Conservation (phyloP, 352 stramenopile genomes). For the Pythium guiyangense region DNA sequence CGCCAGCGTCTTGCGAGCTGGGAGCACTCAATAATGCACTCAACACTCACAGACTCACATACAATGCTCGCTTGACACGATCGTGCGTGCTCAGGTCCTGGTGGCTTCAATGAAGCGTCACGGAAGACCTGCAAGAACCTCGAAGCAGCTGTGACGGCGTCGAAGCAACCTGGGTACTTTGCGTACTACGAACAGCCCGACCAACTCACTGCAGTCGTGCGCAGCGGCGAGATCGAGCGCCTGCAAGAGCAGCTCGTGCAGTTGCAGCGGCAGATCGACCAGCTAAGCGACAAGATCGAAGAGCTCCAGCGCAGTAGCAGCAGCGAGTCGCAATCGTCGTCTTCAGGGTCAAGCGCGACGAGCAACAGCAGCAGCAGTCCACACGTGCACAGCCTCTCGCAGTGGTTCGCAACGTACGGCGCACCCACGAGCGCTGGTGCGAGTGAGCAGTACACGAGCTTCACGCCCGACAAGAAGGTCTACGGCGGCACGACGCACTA, state of each 20-base stretch:
- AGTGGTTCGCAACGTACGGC: conserved; percentile 73
- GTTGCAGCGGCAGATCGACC: conserved; percentile 70
- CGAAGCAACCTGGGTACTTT: conserved; percentile 72
- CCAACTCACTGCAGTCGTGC: conserved; percentile 42
- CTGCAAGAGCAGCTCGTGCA: conserved; percentile 54
- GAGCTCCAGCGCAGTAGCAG: conserved; percentile 4
- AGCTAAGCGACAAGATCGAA: conserved; percentile 51
- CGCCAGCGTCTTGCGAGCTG: no score
- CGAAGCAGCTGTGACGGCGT: conserved; percentile 67
- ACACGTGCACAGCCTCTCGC: conserved; percentile 54
- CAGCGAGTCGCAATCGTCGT: background rate
- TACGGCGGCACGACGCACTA: conserved; percentile 77
- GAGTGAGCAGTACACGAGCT: conserved; percentile 51
- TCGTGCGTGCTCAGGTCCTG: conserved; percentile 21
- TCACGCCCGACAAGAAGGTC: conserved; percentile 61
- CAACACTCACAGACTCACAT: background rate
- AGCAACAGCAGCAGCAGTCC: conserved; percentile 8
- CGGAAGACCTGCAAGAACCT: conserved; percentile 81
- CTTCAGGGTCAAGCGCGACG: background rate
- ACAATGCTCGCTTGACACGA: background rate
- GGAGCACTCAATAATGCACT: background rate
- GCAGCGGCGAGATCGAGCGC: conserved; percentile 51
- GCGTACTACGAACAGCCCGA: conserved; percentile 66
- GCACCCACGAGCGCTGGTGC: conserved; percentile 19
- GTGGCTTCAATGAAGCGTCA: conserved; percentile 69